Evolutionary conservation across 129 eudicot species (phyloP).

Genomic region (Cynara cardunculus): DNA sequence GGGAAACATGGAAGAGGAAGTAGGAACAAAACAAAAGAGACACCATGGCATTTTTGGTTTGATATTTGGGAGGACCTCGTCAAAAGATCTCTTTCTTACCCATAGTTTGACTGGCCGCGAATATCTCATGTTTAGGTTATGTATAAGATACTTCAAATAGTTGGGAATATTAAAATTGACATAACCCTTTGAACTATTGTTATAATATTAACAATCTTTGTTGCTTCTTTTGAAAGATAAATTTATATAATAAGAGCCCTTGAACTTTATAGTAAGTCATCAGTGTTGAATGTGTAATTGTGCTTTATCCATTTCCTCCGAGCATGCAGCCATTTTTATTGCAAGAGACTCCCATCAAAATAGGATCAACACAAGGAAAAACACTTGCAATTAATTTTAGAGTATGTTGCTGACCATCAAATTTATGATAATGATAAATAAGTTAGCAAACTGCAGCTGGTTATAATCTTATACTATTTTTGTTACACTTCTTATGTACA

Average conservation of each 20-base stretch:
- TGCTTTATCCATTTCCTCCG: not conserved
- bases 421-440: not conserved
- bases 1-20: conserved; percentile 5
- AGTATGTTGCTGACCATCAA: not conserved
- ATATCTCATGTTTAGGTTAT: not conserved
- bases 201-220: not conserved
- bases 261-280: not conserved
- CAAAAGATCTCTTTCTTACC: conserved; percentile 1
- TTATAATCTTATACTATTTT: not conserved
- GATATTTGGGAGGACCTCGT: conserved; percentile 8
- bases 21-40: not conserved
- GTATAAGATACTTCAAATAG: not conserved
- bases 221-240: conserved; percentile 2
- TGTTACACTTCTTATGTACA: not conserved
- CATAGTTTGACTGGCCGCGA: not conserved
- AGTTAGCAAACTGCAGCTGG: not conserved
- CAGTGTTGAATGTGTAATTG: not conserved
- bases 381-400: not conserved
- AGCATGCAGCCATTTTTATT: conserved; percentile 6
- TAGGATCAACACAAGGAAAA: conserved; percentile 5
- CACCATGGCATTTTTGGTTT: not conserved
- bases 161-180: not conserved
- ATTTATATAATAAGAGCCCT: not conserved
- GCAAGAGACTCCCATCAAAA: not conserved
- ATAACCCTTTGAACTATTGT: not conserved